These are phyloP conservation scores for Chimonanthus salicifolius DNA, from an alignment of 164 flowering plant species.

Conservation along the genomic window DNA sequence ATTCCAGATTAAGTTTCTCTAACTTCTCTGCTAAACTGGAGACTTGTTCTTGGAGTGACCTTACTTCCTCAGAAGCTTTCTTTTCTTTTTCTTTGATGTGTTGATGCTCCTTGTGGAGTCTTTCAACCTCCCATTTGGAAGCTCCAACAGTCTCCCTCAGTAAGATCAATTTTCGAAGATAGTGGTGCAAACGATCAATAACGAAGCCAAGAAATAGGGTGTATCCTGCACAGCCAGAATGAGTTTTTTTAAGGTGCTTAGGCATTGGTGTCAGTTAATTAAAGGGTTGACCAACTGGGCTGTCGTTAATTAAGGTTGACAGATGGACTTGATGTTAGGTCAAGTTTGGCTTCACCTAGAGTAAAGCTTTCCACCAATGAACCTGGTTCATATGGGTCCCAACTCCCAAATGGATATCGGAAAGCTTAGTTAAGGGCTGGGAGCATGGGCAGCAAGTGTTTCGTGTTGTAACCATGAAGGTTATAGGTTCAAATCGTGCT, in stretches of 20 bases:
- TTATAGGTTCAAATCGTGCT: too few species aligned
- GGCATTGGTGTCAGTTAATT: too few species aligned
- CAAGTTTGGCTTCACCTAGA: too few species aligned
- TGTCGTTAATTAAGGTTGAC: too few species aligned
- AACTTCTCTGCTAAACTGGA: constrained; percentile 37
- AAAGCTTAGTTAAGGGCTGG: too few species aligned
- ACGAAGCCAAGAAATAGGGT: constrained; percentile 76
- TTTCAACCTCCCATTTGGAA: constrained; percentile 58
- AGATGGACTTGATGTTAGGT: too few species aligned
- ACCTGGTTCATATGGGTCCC: too few species aligned
- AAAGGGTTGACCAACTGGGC: too few species aligned
- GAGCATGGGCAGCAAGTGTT: too few species aligned
- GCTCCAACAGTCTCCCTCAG: constrained; percentile 42
- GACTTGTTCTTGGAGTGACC: constrained; percentile 48
- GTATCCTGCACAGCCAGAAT: constrained; percentile 48
- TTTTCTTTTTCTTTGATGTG: constrained; percentile 63
- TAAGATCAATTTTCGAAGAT: constrained; percentile 49
- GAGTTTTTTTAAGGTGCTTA: not conserved
- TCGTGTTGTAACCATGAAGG: too few species aligned
- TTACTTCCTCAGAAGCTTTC: constrained; percentile 47
- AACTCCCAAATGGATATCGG: too few species aligned
- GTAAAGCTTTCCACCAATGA: too few species aligned
- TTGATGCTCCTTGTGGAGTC: constrained; percentile 47
- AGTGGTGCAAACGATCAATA: constrained; percentile 80
- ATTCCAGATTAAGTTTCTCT: constrained; percentile 58